These are phyloP conservation scores for Stylosanthes scabra DNA, from an alignment of 331 rosid genomes.

Conservation along the genomic window DNA sequence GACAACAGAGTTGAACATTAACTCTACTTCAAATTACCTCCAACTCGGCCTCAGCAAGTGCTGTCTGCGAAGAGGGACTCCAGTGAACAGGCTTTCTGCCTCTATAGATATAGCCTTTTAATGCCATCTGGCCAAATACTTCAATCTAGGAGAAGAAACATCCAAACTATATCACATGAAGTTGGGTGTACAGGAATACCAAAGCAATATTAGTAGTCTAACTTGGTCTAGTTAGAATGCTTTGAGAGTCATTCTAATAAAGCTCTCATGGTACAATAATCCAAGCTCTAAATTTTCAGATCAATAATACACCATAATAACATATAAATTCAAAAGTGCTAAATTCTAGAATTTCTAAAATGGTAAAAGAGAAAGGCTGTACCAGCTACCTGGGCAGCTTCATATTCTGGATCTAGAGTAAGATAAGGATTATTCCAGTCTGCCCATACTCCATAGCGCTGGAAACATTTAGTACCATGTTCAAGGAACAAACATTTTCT, in stretches of 20 bases:
- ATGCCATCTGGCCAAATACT: slow-evolving; percentile 93
- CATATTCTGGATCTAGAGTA: slow-evolving; percentile 94
- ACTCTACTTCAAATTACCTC: slow-evolving; percentile 57
- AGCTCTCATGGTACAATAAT: slow-evolving; percentile 23
- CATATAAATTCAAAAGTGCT: neutral
- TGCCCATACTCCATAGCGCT: slow-evolving; percentile 99
- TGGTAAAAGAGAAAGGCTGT: slow-evolving; percentile 45
- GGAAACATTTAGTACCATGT: slow-evolving; percentile 58
- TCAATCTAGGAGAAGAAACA: slow-evolving; percentile 66
- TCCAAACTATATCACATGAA: slow-evolving; percentile 41
- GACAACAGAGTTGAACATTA: no score
- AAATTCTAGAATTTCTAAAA: slow-evolving; percentile 27
- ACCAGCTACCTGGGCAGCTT: slow-evolving; percentile 97
- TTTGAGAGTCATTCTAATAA: slow-evolving; percentile 16
- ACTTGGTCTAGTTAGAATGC: slow-evolving; percentile 15
- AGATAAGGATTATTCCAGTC: slow-evolving; percentile 94
- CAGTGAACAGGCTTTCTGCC: slow-evolving; percentile 99
- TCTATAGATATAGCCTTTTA: slow-evolving; percentile 88
- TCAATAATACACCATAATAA: no score
- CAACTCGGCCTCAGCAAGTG: slow-evolving; percentile 99
- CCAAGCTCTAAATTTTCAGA: neutral
- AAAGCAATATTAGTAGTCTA: slow-evolving; percentile 27
- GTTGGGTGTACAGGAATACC: slow-evolving; percentile 15
- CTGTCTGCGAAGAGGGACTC: slow-evolving; percentile 99
- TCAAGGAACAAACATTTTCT: slow-evolving; percentile 27